Evolutionary conservation across 2,329 filamentous ascomycete species (phyloP), one percentile per base, ranked within the genome.

Genomic region (Fusarium decemcellulare): DNA sequence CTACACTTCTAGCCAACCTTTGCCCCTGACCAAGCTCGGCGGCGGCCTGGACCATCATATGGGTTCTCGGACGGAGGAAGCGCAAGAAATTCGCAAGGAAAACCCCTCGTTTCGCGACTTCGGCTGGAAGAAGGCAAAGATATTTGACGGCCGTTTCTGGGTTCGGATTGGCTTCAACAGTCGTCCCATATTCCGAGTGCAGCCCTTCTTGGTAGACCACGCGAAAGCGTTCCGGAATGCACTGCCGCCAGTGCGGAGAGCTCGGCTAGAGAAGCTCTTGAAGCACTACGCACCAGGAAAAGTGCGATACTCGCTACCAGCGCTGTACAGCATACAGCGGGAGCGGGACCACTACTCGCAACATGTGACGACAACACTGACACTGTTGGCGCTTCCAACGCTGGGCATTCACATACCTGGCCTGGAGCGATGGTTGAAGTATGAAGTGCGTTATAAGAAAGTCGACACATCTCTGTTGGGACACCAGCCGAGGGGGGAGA

Each of bases 81-180:
- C 37, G 6, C 44, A 43, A 15, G 60, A 71, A 8, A 36, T 60
- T 1, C 42, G 15, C 5, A 65, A 67, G 6, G 37, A 56, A 11
- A 54, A 60, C 3, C 52, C 63, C n/a, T 39, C 59, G 15, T 43
- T 65, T 37, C 65, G 54, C 2, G 83, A 82, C 78, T 63, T 71
- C 9, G 72, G 70, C 29, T 81, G 79, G 78, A 78, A 75, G 47
- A 74, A 68, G 18, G 68, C 74, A 12, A 75, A 76, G 48, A 75
- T 86, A 57, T 92, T 85, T 80, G 90, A 92, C 75, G 86, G 88
- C 0, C 86, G 90, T 3, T 91, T 85, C 77, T 92, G 90, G 90
- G 77, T 91, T 15, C 81, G 84, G 15, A 59, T 89, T 10, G 77
- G 78, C 18, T 78, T 82, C 48, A 82, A 83, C 6, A 77, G 83